phyloP scores from a whole-genome alignment of 371 early-diverging fungal genomes.

The Caulochytrium protostelioides region DNA sequence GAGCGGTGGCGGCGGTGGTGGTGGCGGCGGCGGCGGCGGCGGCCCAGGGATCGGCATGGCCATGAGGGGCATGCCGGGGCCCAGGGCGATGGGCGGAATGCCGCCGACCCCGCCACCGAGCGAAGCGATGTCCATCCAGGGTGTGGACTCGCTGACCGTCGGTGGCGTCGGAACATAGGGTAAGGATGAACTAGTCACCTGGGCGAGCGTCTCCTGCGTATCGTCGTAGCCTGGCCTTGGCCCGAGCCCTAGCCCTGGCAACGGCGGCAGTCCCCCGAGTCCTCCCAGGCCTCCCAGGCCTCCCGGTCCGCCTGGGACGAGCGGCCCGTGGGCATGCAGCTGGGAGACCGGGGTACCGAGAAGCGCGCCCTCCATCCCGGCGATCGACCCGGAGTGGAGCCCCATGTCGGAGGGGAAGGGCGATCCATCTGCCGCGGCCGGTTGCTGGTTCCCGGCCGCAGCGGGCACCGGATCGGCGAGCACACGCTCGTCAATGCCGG shows the following conservation, averaged over 20 bases:
- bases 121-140: neutral
- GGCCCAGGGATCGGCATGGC: slow-evolving; percentile 8
- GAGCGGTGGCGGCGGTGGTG: slow-evolving; percentile 3
- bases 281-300: too few species aligned
- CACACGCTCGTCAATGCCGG: slow-evolving; percentile 19
- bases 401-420: neutral
- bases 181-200: too few species aligned
- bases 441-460: neutral
- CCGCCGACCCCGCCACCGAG: too few species aligned
- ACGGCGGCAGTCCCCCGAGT: too few species aligned
- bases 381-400: neutral
- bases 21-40: slow-evolving; percentile 4
- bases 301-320: neutral
- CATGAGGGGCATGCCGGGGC: slow-evolving; percentile 4
- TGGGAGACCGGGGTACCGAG: neutral
- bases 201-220: too few species aligned
- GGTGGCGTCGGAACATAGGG: too few species aligned
- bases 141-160: too few species aligned
- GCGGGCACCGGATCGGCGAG: neutral
- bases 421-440: neutral
- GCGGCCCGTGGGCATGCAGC: neutral
- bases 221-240: too few species aligned
- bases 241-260: too few species aligned
- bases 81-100: slow-evolving; percentile 8
- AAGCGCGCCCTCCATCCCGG: neutral